Conservation (phyloP, 441 rosid genomes). For the Croton laevigatus region DNA sequence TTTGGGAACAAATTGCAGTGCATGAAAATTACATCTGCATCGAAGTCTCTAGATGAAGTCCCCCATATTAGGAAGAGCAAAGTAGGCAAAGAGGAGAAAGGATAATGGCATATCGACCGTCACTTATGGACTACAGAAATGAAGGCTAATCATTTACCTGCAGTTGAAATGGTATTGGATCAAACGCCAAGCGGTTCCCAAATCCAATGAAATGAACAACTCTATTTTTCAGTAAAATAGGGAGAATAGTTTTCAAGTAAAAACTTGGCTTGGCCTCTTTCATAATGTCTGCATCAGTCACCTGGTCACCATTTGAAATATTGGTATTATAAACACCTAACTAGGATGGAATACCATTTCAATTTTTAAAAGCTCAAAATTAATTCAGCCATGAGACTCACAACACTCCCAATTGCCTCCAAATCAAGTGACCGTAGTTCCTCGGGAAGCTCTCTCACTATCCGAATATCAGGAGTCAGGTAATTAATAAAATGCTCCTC, state of each 20-base stretch:
- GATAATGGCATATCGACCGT: slow-evolving; percentile 13
- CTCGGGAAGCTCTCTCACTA: slow-evolving; percentile 78
- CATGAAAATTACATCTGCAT: slow-evolving; percentile 97
- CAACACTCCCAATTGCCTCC: slow-evolving; percentile 85
- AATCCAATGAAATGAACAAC: slow-evolving; percentile 90
- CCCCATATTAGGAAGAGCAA: slow-evolving; percentile 41
- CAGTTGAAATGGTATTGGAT: slow-evolving; percentile 79
- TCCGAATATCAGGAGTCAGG: slow-evolving; percentile 77
- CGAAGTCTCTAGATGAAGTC: slow-evolving; percentile 89
- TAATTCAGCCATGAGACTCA: slow-evolving; percentile 44
- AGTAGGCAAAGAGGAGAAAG: slow-evolving; percentile 7
- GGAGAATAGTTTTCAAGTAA: slow-evolving; percentile 82
- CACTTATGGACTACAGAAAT: slow-evolving; percentile 15
- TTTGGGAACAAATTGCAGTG: slow-evolving; percentile 69
- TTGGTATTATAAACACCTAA: slow-evolving; percentile 14
- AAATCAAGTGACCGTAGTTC: slow-evolving; percentile 80
- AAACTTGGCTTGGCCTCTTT: slow-evolving; percentile 91
- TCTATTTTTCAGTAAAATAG: slow-evolving; percentile 64
- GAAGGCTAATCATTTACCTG: slow-evolving; percentile 59
- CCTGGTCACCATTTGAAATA: slow-evolving; percentile 40
- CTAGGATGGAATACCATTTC: neutral
- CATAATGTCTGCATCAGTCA: slow-evolving; percentile 64
- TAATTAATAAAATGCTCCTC: slow-evolving; percentile 80
- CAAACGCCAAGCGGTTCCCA: slow-evolving; percentile 95
- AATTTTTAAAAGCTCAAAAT: slow-evolving; percentile 1